Evolutionary conservation across 495 filamentous ascomycete species (phyloP).

Genomic region (Xylaria scruposa): DNA sequence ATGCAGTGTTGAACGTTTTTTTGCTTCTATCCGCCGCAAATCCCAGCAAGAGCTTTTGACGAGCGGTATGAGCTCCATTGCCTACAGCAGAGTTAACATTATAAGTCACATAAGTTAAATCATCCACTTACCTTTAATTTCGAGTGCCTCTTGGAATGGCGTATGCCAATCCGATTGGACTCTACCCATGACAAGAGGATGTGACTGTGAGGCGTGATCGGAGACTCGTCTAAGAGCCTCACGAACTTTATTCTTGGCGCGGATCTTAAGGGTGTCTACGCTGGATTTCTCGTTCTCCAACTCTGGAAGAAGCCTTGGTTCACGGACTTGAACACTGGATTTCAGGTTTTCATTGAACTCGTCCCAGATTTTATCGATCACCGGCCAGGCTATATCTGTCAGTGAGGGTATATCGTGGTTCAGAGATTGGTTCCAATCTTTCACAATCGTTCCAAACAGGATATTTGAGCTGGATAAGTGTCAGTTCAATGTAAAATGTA

Average conservation of each 20-base stretch:
- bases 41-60: slow-evolving; percentile 4
- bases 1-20: not conserved
- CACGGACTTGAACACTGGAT: not conserved
- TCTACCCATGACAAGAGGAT: not conserved
- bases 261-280: not conserved
- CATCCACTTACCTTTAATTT: slow-evolving; percentile 5
- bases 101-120: not conserved
- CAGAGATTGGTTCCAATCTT: slow-evolving; percentile 19
- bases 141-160: not conserved
- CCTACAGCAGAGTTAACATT: slow-evolving; percentile 1
- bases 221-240: not conserved
- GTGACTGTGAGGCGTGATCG: not conserved
- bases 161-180: not conserved
- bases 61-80: not conserved
- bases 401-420: slow-evolving; percentile 21
- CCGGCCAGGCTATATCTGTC: not conserved
- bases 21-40: not conserved
- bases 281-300: not conserved
- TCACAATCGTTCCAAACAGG: slow-evolving; percentile 5
- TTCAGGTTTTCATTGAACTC: slow-evolving; percentile 1
- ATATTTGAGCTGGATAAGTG: not conserved
- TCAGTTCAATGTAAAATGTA: not conserved
- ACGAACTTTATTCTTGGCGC: not conserved
- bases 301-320: slow-evolving; percentile 8
- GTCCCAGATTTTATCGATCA: slow-evolving; percentile 22